Percentiles rank a stretch among this genome's conserved stretches.
Evolutionary conservation across 768 basidiomycete species (phyloP).

Genomic region (Collybiopsis confluens): DNA sequence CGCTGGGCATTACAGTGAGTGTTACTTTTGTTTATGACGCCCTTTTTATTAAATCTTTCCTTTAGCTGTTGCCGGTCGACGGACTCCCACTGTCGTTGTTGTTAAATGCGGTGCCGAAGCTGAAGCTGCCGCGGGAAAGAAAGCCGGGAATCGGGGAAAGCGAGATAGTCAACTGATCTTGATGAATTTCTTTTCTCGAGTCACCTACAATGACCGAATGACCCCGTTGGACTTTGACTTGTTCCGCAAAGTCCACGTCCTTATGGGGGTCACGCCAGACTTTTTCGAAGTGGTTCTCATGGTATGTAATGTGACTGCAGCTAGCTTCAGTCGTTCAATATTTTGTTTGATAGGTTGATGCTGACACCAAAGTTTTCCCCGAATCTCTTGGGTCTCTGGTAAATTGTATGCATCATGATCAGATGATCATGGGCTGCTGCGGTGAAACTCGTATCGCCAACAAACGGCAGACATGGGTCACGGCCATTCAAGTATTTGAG

Average conservation of each 20-base stretch:
- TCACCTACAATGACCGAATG: constrained; percentile 99
- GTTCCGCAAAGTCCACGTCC: constrained; percentile 91
- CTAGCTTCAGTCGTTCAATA: neutral
- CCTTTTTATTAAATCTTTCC: constrained; percentile 4
- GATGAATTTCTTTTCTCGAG: constrained; percentile 99
- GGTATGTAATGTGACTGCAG: constrained; percentile 47
- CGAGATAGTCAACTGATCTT: constrained; percentile 97
- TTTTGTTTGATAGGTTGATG: constrained; percentile 73
- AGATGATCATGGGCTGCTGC: constrained; percentile 98
- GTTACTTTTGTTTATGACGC: neutral
- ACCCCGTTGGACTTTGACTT: constrained; percentile 95
- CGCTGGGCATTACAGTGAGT: constrained; percentile 98
- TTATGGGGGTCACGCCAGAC: constrained; percentile 99
- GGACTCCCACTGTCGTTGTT: constrained; percentile 89
- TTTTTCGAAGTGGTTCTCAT: constrained; percentile 97
- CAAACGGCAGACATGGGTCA: constrained; percentile 98
- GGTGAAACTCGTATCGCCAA: constrained; percentile 99
- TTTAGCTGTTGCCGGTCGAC: constrained; percentile 75
- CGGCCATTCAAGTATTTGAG: constrained; percentile 95
- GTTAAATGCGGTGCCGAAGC: constrained; percentile 94
- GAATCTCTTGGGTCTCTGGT: constrained; percentile 88
- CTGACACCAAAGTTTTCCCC: constrained; percentile 94
- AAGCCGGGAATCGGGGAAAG: constrained; percentile 97
- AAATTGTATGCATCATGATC: constrained; percentile 98
- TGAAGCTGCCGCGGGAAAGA: constrained; percentile 80